Base-by-base conservation (phyloP, 768 basidiomycete genomes). In the Termitomyces sp. region DNA sequence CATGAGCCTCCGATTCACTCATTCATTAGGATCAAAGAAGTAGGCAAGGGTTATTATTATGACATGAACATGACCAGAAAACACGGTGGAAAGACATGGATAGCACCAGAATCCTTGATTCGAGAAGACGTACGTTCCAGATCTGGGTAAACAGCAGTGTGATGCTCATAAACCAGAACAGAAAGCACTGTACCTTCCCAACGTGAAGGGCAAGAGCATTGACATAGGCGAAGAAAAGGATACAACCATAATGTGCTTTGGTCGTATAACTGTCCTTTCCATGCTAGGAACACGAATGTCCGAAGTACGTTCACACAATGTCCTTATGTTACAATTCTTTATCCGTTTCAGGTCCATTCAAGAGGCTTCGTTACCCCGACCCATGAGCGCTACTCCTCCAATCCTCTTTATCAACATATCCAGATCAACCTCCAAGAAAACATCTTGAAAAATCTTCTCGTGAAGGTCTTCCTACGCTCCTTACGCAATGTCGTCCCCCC, bases 351-450 rank as follows among this genome's bases (percentile, higher is more conserved):
- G 94, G 78, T 91, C 55, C 95, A 98, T 67, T 82, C 84, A 40
- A 79, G 83, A 60, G 86, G 88, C 51, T 96, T 93, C 70, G 77
- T 80, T 4, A 72, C 79, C 40, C 78, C 79, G 1, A 83, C 89
- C 28, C 74, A 86, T 60, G 71, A 69, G 2, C 79, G 76, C 40
- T 89, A 80, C 71, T 67, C 69, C 35, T 68, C 74, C 1, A 73
- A 91, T 61, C 82, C 88, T 2, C 71, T 80, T 20, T 93, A 85
- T 69, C 88, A 87, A 73, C 85, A 83, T 63, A 69, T 92, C 51
- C 89, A 91, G 79, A 86, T 98, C 70, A 98, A 98, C 72, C 79
- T 96, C 30, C 96, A 98, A 75, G 91, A 94, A 71, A 98, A 98
- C 73, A 75, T 90, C 5, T 83, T 98, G 63, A 97, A 97, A 75